Evolutionary conservation across 2,329 filamentous ascomycete genomes (phyloP), one percentile per base, ranked within the genome.

Genomic region (Graphilbum sp.): DNA sequence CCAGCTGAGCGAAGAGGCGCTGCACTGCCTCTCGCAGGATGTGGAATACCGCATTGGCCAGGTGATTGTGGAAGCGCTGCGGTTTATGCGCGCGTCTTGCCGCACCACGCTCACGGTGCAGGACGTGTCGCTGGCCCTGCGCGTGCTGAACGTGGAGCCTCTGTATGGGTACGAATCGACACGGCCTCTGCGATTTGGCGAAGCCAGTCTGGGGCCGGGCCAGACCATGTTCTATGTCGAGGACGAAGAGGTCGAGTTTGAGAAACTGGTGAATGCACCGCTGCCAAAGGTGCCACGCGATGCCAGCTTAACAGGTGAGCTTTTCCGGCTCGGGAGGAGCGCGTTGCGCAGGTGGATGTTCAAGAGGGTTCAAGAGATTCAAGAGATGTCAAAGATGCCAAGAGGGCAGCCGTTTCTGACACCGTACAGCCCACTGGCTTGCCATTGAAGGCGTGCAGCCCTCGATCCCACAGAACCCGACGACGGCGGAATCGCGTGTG

Each of bases 241-340:
- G 53, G 90, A 98, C 55, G 90, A 98, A 54, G 90, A 98, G 63
- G 79, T 96, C 39, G 90, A 98, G 58, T 96, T 98, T 54, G 90
- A 98, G 63, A 96, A 96, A 65, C 66, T 98, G 47, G 95, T 98
- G 55, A 98, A 98, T 61, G 86, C 86, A 46, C 84, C 90, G 5
- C 61, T 98, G 47, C 90, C 90, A 20, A 95, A 92, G 58, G 87
- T 98, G 23, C 90, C 90, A 25, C 71, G 88, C 36, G 90, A 98
- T 57, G 80, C 90, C 50, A 84, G 77, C 43, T 88, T 95, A 53
- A 96, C 88, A 31, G 81, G 85, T 88, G 62, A 40, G 67, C 42
- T 19, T 16, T 18, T 17, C 10, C 9, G n/a, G n/a, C n/a, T n/a
- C n/a, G n/a, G n/a, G n/a, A n/a, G 23, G 19, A 23, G 16, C 4